A percentile compares a stretch with the other conserved stretches of the same genome.
These are phyloP conservation scores for Fraxinus angustifolia DNA, from an alignment of 305 asterid species.

Conservation along the genomic window DNA sequence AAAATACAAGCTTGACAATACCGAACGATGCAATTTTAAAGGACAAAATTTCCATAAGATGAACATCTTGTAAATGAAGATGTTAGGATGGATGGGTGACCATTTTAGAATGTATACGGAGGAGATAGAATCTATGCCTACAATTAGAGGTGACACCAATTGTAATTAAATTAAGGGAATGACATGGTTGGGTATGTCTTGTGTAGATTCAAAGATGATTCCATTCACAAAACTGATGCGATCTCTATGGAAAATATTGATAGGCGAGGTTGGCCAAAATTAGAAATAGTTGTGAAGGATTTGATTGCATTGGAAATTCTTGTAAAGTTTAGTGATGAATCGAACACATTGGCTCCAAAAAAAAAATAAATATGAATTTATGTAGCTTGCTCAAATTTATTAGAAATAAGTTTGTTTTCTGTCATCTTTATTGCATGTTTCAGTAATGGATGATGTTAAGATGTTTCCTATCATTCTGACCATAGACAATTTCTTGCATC, in stretches of 20 bases:
- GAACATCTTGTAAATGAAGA: background rate
- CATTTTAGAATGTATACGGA: background rate
- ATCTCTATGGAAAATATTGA: background rate
- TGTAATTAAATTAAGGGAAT: background rate
- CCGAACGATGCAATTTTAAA: background rate
- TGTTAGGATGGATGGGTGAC: background rate
- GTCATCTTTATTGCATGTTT: background rate
- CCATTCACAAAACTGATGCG: background rate
- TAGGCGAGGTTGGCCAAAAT: background rate
- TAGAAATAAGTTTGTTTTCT: background rate
- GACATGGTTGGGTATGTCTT: background rate
- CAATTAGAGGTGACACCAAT: background rate
- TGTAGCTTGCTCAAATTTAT: background rate
- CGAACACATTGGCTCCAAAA: background rate
- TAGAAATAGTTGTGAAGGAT: background rate
- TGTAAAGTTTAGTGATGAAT: background rate
- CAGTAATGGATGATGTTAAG: background rate
- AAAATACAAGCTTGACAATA: background rate
- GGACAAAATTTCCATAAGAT: background rate
- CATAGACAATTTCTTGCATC: background rate
- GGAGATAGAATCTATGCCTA: background rate
- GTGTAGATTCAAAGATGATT: background rate
- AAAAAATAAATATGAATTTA: background rate
- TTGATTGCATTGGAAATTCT: constrained; percentile 1
- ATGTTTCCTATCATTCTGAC: background rate